These are phyloP conservation scores for Thraustochytrium sp. DNA, from an alignment of 352 stramenopile species.

Conservation along the genomic window DNA sequence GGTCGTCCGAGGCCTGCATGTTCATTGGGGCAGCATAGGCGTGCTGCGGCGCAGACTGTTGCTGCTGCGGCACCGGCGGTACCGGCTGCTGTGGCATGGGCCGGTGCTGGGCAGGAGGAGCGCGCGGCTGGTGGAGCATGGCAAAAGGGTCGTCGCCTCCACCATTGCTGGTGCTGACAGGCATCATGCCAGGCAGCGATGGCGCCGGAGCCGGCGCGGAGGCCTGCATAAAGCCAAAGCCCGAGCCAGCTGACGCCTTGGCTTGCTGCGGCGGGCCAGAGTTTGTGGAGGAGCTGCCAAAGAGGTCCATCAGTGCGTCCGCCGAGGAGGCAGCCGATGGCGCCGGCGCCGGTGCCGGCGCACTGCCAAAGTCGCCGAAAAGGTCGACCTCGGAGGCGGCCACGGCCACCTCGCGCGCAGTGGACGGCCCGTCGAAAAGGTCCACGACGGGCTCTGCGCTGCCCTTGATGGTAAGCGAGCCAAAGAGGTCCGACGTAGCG, in stretches of 20 bases:
- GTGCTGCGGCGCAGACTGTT: not conserved
- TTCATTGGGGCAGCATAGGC: not conserved
- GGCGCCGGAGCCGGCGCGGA: not conserved
- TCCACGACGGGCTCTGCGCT: no score
- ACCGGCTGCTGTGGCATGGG: not conserved
- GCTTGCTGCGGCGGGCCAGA: no score
- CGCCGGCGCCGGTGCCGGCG: not conserved
- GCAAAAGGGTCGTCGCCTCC: not conserved
- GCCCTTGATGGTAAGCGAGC: slow-evolving; percentile 17
- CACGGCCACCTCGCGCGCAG: not conserved
- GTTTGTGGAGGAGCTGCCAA: not conserved
- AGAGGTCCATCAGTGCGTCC: not conserved
- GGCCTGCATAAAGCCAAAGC: no score
- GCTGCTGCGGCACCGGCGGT: not conserved
- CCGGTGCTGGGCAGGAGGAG: not conserved
- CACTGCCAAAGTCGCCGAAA: not conserved
- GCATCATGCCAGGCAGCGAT: not conserved
- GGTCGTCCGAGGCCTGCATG: not conserved
- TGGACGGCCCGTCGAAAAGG: no score
- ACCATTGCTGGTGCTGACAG: not conserved
- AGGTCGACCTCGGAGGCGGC: not conserved
- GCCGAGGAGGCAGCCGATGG: not conserved
- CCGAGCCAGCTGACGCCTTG: no score
- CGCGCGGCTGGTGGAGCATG: not conserved
- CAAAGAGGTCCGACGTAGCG: not conserved